Conservation (phyloP, 306 rosid genomes). For the Glycine latifolia region DNA sequence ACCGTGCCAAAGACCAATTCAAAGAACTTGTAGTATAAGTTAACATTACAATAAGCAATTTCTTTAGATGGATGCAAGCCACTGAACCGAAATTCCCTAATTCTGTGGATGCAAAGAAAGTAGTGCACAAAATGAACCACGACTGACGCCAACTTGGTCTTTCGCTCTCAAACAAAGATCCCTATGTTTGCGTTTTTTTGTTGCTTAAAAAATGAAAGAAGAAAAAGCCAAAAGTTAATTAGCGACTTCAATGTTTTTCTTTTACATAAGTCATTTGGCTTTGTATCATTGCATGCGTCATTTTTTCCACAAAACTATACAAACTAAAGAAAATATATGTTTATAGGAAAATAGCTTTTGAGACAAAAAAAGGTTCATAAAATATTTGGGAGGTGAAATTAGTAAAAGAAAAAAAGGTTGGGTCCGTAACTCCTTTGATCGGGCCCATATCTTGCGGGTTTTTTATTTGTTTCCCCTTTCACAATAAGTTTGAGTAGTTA, state of each 20-base stretch:
- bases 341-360: neutral
- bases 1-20: no score
- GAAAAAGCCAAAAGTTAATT: neutral
- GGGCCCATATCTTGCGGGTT: no score
- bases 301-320: neutral
- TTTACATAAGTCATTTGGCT: conserved; percentile 6
- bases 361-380: no score
- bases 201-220: neutral
- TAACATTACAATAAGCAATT: no score
- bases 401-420: no score
- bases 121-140: conserved; percentile 1
- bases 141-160: neutral
- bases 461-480: no score
- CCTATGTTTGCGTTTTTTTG: neutral
- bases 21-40: no score
- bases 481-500: no score
- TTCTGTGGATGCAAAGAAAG: neutral
- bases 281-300: neutral
- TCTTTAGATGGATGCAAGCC: no score
- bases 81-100: neutral
- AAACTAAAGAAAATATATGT: neutral
- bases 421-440: no score
- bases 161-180: neutral
- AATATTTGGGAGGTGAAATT: no score
- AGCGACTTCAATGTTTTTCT: neutral